phyloP scores from a whole-genome alignment of 2,329 filamentous ascomycete genomes.

The Pleoardoris graminearum region DNA sequence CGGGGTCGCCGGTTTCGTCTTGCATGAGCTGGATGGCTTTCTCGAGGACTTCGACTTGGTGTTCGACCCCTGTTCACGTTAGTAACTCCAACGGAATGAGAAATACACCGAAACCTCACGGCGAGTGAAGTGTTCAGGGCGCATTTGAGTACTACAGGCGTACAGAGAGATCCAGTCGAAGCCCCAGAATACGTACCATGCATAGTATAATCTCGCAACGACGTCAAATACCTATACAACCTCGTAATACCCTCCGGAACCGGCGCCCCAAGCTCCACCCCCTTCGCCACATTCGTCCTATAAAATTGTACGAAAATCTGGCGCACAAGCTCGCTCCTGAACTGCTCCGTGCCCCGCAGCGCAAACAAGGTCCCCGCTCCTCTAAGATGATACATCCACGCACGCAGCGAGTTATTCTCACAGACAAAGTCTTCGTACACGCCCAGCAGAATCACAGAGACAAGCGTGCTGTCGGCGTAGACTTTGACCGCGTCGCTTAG shows the following conservation, averaged over 20 bases:
- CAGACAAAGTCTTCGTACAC: conserved; percentile 41
- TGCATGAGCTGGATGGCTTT: conserved; percentile 25
- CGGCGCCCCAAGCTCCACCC: conserved; percentile 22
- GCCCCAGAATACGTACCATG: conserved; percentile 15
- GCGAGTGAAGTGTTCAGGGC: too few species aligned
- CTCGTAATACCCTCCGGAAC: conserved; percentile 25
- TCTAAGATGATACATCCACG: conserved; percentile 39
- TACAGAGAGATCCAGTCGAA: background rate
- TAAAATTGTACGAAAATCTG: conserved; percentile 39
- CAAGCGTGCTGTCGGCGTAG: conserved; percentile 31
- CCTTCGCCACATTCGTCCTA: conserved; percentile 26
- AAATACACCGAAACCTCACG: background rate
- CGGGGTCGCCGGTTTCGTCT: conserved; percentile 22
- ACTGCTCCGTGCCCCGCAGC: conserved; percentile 34
- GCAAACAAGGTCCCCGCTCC: conserved; percentile 39
- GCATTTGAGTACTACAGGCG: too few species aligned
- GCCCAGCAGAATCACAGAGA: conserved; percentile 38
- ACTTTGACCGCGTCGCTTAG: conserved; percentile 13
- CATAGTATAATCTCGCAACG: conserved; percentile 22
- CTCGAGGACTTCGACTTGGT: conserved; percentile 23
- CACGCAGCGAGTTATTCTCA: conserved; percentile 30
- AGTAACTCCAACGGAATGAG: background rate
- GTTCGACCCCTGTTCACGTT: background rate
- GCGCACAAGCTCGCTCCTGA: conserved; percentile 22
- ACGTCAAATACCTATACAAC: conserved; percentile 24